These are phyloP conservation scores for Caryopteris hybrid DNA, from an alignment of 305 asterid species.

Conservation along the genomic window DNA sequence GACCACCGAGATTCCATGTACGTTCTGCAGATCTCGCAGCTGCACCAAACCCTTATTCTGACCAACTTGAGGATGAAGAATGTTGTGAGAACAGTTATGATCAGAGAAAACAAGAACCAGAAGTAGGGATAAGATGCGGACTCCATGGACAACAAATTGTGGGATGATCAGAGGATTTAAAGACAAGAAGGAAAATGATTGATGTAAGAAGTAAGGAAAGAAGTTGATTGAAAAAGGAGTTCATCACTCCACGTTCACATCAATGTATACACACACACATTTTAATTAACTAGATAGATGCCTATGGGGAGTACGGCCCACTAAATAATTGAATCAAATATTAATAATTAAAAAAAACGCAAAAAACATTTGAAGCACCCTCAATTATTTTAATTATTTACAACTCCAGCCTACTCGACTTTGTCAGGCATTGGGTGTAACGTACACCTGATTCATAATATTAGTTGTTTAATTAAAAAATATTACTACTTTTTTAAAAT, in stretches of 20 bases:
- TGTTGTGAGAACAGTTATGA: conserved; percentile 2
- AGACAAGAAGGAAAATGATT: neutral
- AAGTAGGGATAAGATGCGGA: conserved; percentile 15
- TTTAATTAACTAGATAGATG: neutral
- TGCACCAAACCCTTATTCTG: conserved; percentile 34
- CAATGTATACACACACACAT: too few species aligned
- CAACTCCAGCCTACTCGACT: too few species aligned
- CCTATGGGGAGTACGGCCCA: conserved; percentile 1
- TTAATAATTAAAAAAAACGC: neutral
- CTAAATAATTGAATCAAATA: conserved; percentile 1
- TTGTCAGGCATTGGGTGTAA: too few species aligned
- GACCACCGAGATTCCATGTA: conserved; percentile 46
- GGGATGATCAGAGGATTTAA: neutral
- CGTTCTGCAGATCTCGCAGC: conserved; percentile 47
- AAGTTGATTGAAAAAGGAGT: neutral
- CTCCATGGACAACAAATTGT: conserved; percentile 17
- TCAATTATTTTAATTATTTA: too few species aligned
- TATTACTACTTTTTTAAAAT: too few species aligned
- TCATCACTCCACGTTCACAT: too few species aligned
- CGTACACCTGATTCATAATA: too few species aligned
- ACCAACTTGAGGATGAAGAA: conserved; percentile 10
- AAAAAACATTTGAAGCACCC: neutral
- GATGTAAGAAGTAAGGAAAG: neutral
- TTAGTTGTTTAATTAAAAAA: too few species aligned
- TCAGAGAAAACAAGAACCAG: neutral